These are phyloP conservation scores for Ilex paraguariensis DNA, from an alignment of 305 asterid genomes.

Conservation along the genomic window DNA sequence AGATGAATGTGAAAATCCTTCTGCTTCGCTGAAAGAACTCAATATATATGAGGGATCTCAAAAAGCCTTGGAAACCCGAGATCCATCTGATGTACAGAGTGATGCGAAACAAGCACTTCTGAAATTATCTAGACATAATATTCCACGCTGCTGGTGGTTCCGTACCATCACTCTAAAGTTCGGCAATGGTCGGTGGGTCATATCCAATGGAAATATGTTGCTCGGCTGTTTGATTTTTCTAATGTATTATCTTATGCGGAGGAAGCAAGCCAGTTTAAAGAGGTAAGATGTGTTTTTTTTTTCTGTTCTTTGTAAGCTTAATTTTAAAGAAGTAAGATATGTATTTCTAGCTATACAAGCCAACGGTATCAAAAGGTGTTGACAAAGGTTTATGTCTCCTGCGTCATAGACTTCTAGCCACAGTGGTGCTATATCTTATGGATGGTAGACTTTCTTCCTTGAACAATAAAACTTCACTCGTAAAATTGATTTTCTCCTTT, in stretches of 20 bases:
- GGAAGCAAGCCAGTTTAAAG: conserved; percentile 51
- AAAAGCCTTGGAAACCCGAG: conserved; percentile 29
- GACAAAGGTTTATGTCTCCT: no score
- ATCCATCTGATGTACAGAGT: conserved; percentile 19
- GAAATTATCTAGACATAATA: conserved; percentile 44
- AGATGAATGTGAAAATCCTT: conserved; percentile 24
- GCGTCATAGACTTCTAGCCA: no score
- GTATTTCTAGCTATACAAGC: conserved; percentile 6
- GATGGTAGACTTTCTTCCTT: no score
- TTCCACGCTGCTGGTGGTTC: conserved; percentile 60
- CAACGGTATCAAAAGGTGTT: neutral
- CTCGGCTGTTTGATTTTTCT: conserved; percentile 46
- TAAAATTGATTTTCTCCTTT: no score
- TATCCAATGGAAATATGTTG: conserved; percentile 62
- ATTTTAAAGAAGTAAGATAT: conserved; percentile 51
- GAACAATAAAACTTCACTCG: no score
- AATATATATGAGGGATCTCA: conserved; percentile 24
- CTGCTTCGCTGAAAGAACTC: conserved; percentile 29
- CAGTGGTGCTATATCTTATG: no score
- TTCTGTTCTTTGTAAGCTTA: neutral
- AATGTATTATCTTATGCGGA: conserved; percentile 42
- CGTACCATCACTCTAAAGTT: conserved; percentile 56
- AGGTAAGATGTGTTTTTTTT: conserved; percentile 41
- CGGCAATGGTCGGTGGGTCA: conserved; percentile 34
- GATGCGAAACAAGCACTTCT: conserved; percentile 47